phyloP scores from a whole-genome alignment of 164 flowering plant genomes.

The Litsea cubeba region DNA sequence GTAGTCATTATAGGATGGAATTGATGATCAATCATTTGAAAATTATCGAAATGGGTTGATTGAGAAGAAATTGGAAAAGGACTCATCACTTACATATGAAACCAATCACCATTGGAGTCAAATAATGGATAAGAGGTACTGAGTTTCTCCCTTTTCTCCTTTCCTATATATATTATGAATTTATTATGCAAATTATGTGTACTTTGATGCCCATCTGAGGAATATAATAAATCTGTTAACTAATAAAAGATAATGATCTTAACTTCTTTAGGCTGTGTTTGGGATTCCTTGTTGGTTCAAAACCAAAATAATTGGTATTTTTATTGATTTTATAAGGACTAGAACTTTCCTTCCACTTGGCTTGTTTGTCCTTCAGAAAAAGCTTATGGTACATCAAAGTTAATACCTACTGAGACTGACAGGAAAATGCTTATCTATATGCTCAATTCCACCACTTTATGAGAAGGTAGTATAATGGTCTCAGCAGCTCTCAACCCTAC shows the following conservation, averaged over 20 bases:
- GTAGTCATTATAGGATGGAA: conserved; percentile 58
- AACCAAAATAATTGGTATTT: too few relatives aligned
- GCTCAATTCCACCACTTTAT: too few relatives aligned
- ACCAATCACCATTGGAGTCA: conserved; percentile 75
- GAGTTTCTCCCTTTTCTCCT: background rate
- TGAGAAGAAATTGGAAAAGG: conserved; percentile 80
- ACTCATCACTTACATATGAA: conserved; percentile 73
- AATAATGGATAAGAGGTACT: conserved; percentile 72
- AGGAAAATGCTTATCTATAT: too few relatives aligned
- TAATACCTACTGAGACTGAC: too few relatives aligned
- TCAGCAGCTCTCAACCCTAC: too few relatives aligned
- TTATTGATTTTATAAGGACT: too few relatives aligned
- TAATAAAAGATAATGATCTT: background rate
- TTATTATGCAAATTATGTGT: background rate
- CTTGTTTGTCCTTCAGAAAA: too few relatives aligned
- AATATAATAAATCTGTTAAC: background rate
- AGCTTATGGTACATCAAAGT: too few relatives aligned
- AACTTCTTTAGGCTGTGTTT: background rate
- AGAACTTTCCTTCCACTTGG: too few relatives aligned
- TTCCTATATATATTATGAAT: background rate
- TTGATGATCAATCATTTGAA: conserved; percentile 73
- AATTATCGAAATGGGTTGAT: conserved; percentile 66
- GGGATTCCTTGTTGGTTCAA: background rate
- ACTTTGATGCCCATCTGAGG: background rate
- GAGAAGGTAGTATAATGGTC: too few relatives aligned